Evolutionary conservation across 1,284 basidiomycete species (phyloP).

Genomic region (Exobasidium cylindrosporum): DNA sequence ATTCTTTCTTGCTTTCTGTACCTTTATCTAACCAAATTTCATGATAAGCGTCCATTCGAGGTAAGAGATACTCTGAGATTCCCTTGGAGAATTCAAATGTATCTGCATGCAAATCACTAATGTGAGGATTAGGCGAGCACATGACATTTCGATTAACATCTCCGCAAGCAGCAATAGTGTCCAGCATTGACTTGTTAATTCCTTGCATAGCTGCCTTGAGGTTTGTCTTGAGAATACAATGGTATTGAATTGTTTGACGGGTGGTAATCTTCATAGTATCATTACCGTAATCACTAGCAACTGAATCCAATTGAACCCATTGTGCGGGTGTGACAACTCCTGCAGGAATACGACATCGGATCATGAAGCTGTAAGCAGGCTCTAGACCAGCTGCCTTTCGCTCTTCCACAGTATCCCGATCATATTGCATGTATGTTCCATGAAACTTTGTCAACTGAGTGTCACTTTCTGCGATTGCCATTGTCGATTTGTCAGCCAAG

Average conservation of each 20-base stretch:
- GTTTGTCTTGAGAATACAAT: conserved; percentile 95
- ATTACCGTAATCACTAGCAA: conserved; percentile 90
- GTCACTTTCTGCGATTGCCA: conserved; percentile 83
- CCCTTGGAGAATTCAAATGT: conserved; percentile 83
- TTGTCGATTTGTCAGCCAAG: conserved; percentile 79
- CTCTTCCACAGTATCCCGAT: conserved; percentile 96
- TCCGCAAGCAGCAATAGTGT: conserved; percentile 96
- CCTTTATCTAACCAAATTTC: conserved; percentile 90
- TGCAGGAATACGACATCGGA: conserved; percentile 90
- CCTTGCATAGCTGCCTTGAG: conserved; percentile 94
- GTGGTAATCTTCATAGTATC: conserved; percentile 97
- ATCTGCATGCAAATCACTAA: conserved; percentile 78
- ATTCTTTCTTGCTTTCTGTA: conserved; percentile 61
- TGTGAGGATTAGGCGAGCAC: conserved; percentile 83
- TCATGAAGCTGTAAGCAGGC: conserved; percentile 98
- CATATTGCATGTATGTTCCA: conserved; percentile 69
- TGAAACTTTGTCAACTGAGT: conserved; percentile 98
- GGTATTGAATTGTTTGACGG: conserved; percentile 98
- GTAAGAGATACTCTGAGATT: conserved; percentile 82
- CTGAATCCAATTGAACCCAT: conserved; percentile 93
- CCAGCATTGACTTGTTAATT: conserved; percentile 85
- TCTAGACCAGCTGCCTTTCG: conserved; percentile 88
- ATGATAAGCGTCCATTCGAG: conserved; percentile 89
- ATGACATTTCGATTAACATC: conserved; percentile 95
- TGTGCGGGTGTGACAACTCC: conserved; percentile 88